Conservation (phyloP, 2,329 filamentous ascomycete species). For the Hypoxylon sp. region DNA sequence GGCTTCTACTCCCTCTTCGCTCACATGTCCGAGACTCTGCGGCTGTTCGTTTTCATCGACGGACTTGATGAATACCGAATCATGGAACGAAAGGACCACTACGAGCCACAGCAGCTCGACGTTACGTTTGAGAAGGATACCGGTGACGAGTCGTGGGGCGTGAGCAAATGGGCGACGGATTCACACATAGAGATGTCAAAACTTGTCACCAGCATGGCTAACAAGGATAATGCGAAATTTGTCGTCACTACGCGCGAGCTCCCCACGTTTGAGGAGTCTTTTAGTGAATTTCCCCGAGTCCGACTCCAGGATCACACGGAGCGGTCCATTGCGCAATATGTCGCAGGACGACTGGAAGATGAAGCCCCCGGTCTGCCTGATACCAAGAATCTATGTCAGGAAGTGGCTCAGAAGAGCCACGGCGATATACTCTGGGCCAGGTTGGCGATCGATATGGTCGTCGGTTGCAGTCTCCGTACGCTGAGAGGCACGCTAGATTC, state of each 20-base stretch:
- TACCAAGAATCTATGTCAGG: slow-evolving; percentile 41
- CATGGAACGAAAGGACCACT: slow-evolving; percentile 45
- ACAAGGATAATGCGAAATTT: slow-evolving; percentile 43
- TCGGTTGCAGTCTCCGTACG: slow-evolving; percentile 43
- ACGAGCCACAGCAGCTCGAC: slow-evolving; percentile 42
- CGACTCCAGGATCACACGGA: slow-evolving; percentile 44
- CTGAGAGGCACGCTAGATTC: slow-evolving; percentile 43
- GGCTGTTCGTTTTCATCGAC: slow-evolving; percentile 43
- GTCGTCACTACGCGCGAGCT: slow-evolving; percentile 44
- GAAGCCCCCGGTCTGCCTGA: slow-evolving; percentile 44
- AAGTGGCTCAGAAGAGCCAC: slow-evolving; percentile 41
- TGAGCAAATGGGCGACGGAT: slow-evolving; percentile 45
- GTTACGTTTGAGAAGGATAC: slow-evolving; percentile 41
- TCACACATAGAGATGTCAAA: slow-evolving; percentile 42
- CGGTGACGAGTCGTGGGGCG: slow-evolving; percentile 44
- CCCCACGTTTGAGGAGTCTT: slow-evolving; percentile 41
- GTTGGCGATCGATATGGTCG: slow-evolving; percentile 44
- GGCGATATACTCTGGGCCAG: slow-evolving; percentile 46
- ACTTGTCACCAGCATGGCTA: slow-evolving; percentile 41
- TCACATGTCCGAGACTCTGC: slow-evolving; percentile 40
- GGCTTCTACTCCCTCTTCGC: slow-evolving; percentile 45
- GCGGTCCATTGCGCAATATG: slow-evolving; percentile 43
- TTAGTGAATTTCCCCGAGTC: slow-evolving; percentile 38
- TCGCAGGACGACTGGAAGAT: slow-evolving; percentile 42
- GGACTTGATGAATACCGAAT: slow-evolving; percentile 46